Percentiles rank a stretch among this genome's conserved stretches.
Conservation (phyloP, 2,329 filamentous ascomycete species). For the Aspergillus quadricinctus region DNA sequence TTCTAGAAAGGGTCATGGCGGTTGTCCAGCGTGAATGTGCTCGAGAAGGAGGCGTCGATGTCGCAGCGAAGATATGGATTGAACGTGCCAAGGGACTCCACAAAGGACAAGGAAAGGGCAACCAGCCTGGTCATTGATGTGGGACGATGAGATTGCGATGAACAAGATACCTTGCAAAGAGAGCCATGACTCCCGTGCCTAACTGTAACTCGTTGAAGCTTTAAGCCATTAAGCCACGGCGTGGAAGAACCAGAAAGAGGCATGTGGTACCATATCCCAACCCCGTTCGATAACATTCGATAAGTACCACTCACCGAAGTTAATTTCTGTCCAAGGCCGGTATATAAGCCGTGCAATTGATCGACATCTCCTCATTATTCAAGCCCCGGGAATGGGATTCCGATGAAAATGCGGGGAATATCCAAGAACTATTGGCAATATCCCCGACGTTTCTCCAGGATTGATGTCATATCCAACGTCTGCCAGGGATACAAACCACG, state of each 20-base stretch:
- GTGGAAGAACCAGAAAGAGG: background rate
- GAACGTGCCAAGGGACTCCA: conserved; percentile 47
- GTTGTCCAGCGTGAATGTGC: conserved; percentile 55
- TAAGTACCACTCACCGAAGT: background rate
- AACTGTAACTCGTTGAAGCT: background rate
- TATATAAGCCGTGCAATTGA: background rate
- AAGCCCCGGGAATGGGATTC: too few relatives aligned
- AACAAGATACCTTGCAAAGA: conserved; percentile 1
- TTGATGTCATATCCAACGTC: background rate
- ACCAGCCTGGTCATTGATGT: conserved; percentile 13
- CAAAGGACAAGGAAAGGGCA: conserved; percentile 42
- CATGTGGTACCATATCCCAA: background rate
- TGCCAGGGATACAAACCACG: background rate
- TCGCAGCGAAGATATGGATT: conserved; percentile 49
- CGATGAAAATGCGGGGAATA: too few relatives aligned
- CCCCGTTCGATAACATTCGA: too few relatives aligned
- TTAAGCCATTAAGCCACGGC: background rate
- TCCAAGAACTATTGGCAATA: background rate
- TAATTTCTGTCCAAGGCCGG: background rate
- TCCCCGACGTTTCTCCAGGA: background rate
- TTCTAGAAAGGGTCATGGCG: conserved; percentile 56
- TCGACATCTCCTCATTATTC: background rate
- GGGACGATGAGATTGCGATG: background rate
- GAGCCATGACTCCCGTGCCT: background rate
- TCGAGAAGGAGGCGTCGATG: conserved; percentile 41